Percentiles rank a stretch among this genome's conserved stretches.
phyloP scores from a whole-genome alignment of 306 rosid genomes.

The Inga laurina region DNA sequence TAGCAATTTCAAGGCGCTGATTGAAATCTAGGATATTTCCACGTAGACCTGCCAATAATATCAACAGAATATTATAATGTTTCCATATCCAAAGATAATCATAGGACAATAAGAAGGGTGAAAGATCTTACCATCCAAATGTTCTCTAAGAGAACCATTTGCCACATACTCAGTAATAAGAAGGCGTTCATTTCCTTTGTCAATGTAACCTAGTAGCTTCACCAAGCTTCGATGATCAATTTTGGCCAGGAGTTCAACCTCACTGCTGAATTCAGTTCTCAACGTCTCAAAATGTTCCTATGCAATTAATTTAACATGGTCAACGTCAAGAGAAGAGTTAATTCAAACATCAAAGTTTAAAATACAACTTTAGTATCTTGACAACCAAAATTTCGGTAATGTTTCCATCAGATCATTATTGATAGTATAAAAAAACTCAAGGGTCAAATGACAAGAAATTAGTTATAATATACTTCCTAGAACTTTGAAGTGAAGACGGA shows the following conservation, averaged over 20 bases:
- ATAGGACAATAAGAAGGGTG: constrained; percentile 21
- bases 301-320: constrained; percentile 34
- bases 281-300: constrained; percentile 80
- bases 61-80: constrained; percentile 19
- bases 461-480: not conserved
- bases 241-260: constrained; percentile 86
- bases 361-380: not conserved
- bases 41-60: constrained; percentile 60
- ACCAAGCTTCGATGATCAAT: constrained; percentile 95
- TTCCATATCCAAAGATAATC: constrained; percentile 22
- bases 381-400: not conserved
- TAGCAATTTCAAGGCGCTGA: constrained; percentile 94
- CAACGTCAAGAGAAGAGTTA: constrained; percentile 21
- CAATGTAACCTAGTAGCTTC: constrained; percentile 85
- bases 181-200: constrained; percentile 82
- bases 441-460: not conserved
- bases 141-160: constrained; percentile 94
- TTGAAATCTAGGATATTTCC: constrained; percentile 86
- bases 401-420: not conserved
- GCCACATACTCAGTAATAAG: constrained; percentile 86
- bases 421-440: not conserved
- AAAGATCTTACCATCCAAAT: constrained; percentile 82
- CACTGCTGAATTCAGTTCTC: constrained; percentile 85
- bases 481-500: not conserved
- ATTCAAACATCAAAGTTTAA: not conserved